These are phyloP conservation scores for Scytalidium sp. DNA, from an alignment of 2,329 filamentous ascomycete species.

Conservation along the genomic window DNA sequence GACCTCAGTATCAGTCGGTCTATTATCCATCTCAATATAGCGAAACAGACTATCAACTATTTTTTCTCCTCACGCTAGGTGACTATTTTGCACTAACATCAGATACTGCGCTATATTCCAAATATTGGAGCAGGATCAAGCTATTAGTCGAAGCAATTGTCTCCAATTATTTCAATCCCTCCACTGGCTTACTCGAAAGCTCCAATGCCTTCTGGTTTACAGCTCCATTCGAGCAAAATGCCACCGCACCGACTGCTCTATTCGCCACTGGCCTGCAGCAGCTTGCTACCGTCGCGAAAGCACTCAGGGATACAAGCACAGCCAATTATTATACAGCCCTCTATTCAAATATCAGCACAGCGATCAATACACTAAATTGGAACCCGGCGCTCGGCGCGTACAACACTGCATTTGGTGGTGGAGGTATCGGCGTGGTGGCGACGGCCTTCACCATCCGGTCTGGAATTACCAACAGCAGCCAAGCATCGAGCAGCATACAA, in stretches of 20 bases:
- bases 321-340: conserved; percentile 19
- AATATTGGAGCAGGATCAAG: not conserved
- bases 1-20: conserved; percentile 1
- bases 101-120: not conserved
- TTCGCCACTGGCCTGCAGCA: conserved; percentile 18
- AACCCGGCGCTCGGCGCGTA: conserved; percentile 28
- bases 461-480: conserved; percentile 29
- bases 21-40: conserved; percentile 6
- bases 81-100: not conserved
- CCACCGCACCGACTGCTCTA: conserved; percentile 4
- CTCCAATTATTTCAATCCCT: not conserved
- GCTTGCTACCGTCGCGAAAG: conserved; percentile 26
- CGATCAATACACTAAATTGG: conserved; percentile 32
- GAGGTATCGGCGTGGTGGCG: too few species aligned
- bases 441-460: conserved; percentile 30
- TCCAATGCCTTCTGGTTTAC: not conserved
- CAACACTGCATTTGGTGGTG: conserved; percentile 26
- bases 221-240: conserved; percentile 1
- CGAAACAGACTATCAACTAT: not conserved
- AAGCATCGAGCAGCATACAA: conserved; percentile 26
- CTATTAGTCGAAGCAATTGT: not conserved
- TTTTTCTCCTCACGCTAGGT: not conserved
- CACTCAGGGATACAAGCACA: conserved; percentile 24
- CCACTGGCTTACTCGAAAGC: not conserved
- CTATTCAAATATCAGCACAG: conserved; percentile 18